Evolutionary conservation across 345 rosid genomes (phyloP).

Genomic region (Eucalyptus paniculata): DNA sequence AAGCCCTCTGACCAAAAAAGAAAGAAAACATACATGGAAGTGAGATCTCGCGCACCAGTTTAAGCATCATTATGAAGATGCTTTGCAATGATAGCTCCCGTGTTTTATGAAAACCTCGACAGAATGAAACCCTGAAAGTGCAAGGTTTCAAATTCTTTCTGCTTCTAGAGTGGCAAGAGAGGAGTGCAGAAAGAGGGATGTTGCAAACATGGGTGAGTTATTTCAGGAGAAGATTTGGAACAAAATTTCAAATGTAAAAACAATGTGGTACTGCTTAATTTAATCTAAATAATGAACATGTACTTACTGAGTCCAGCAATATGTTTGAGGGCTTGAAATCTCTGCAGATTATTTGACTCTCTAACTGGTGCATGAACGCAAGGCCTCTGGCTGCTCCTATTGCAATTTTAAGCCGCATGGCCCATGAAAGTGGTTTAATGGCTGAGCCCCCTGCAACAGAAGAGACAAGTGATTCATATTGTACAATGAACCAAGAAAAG

Average conservation of each 20-base stretch:
- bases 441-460: neutral
- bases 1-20: neutral
- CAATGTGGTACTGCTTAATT: neutral
- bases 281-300: neutral
- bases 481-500: neutral
- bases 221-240: neutral
- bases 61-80: neutral
- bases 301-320: conserved; percentile 1
- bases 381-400: conserved; percentile 8
- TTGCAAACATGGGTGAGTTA: accelerated
- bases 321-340: conserved; percentile 9
- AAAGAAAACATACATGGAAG: neutral
- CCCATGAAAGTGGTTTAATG: neutral
- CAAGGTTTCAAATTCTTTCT: neutral
- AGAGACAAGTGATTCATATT: neutral
- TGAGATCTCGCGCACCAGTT: neutral
- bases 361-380: neutral
- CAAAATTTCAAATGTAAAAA: neutral
- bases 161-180: neutral
- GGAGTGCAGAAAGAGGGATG: neutral
- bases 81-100: neutral
- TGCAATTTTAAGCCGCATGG: neutral
- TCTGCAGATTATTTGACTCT: conserved; percentile 1
- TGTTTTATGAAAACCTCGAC: neutral
- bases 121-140: neutral